Conservation (phyloP, 441 rosid genomes). For the Euphorbia corollata region DNA sequence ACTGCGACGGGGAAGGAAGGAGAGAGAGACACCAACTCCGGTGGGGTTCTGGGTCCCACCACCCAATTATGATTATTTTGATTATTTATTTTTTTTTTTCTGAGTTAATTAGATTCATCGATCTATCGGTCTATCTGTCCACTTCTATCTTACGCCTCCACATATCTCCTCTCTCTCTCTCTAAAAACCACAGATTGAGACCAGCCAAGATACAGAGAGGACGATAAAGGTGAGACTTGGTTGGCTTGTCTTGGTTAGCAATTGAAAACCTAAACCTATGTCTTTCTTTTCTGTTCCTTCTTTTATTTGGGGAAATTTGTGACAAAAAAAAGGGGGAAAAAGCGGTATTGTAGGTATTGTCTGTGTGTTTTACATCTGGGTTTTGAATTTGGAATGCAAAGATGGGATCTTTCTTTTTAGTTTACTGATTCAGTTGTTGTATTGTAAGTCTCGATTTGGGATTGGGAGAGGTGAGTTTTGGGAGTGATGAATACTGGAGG, state of each 20-base stretch:
- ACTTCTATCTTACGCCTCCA: conserved; percentile 24
- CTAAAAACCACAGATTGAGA: conserved; percentile 25
- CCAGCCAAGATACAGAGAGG: conserved; percentile 29
- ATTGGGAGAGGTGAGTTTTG: neutral
- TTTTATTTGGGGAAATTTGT: neutral
- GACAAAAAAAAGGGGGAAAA: no score
- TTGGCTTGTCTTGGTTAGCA: conserved; percentile 22
- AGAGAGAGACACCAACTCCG: conserved; percentile 19
- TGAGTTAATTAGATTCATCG: neutral
- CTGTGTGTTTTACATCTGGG: conserved; percentile 13
- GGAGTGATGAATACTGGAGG: conserved; percentile 74
- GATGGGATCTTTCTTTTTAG: conserved; percentile 29
- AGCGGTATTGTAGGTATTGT: neutral
- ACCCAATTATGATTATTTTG: neutral
- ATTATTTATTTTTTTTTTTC: neutral
- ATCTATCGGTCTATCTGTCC: conserved; percentile 14
- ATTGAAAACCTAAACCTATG: conserved; percentile 14
- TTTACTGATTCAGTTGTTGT: conserved; percentile 20
- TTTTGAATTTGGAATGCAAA: conserved; percentile 11
- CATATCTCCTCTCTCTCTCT: conserved; percentile 19
- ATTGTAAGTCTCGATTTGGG: conserved; percentile 17
- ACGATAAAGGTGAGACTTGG: conserved; percentile 17
- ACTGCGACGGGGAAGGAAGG: neutral
- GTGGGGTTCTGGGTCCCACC: conserved; percentile 41
- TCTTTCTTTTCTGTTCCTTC: neutral